Evolutionary conservation across 2,329 filamentous ascomycete genomes (phyloP).

Genomic region (Ophiosphaerella korrae): DNA sequence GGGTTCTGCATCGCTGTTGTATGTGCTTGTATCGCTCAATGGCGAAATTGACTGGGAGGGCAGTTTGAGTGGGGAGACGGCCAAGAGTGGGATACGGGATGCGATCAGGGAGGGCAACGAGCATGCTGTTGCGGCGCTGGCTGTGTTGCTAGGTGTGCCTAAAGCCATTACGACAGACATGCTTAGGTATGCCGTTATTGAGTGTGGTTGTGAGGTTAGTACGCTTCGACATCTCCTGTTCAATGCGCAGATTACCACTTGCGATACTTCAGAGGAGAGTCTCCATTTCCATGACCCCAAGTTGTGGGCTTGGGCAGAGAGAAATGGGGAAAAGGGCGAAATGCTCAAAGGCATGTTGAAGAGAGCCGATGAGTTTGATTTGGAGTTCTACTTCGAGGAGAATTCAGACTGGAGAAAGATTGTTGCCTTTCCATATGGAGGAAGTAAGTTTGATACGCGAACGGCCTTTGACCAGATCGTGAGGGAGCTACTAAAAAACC

Average conservation of each 20-base stretch:
- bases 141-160: constrained; percentile 37
- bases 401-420: constrained; percentile 34
- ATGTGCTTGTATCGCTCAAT: constrained; percentile 40
- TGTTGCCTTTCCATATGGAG: constrained; percentile 42
- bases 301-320: constrained; percentile 43
- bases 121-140: constrained; percentile 40
- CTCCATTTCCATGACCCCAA: constrained; percentile 43
- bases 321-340: constrained; percentile 30
- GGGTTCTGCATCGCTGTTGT: constrained; percentile 38
- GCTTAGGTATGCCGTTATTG: constrained; percentile 36
- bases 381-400: constrained; percentile 41
- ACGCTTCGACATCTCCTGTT: constrained; percentile 41
- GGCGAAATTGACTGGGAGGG: constrained; percentile 44
- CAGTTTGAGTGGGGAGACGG: constrained; percentile 41
- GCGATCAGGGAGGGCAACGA: constrained; percentile 36
- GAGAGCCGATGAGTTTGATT: constrained; percentile 37
- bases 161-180: constrained; percentile 36
- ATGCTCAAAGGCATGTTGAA: constrained; percentile 38
- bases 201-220: constrained; percentile 35
- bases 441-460: constrained; percentile 39
- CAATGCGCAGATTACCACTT: constrained; percentile 41
- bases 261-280: constrained; percentile 12
- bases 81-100: constrained; percentile 37
- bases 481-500: constrained; percentile 34
- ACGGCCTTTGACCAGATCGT: constrained; percentile 27